These are phyloP conservation scores for Trichosporon sp. DNA, from an alignment of 1,284 basidiomycete genomes.

Conservation along the genomic window DNA sequence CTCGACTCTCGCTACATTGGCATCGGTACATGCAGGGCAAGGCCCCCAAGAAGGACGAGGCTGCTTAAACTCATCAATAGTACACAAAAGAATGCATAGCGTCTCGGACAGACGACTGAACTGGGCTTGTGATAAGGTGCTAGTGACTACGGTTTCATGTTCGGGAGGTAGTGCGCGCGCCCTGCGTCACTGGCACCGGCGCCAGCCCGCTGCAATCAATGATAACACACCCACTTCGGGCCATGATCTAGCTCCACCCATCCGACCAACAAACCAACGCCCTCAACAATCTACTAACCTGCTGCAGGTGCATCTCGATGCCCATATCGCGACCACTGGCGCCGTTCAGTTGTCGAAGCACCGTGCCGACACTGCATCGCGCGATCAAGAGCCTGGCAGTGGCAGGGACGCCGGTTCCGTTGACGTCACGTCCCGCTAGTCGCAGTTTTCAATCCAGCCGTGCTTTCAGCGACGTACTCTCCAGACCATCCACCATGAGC, in stretches of 20 bases:
- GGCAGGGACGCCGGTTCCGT: background rate
- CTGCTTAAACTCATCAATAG: conserved; percentile 8
- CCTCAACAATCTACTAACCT: background rate
- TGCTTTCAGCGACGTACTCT: background rate
- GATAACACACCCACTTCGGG: background rate
- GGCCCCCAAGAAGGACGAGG: conserved; percentile 10
- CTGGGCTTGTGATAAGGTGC: background rate
- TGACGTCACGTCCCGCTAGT: background rate
- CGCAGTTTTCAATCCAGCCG: background rate
- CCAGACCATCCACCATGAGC: background rate
- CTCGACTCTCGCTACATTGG: background rate
- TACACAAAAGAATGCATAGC: conserved; percentile 16
- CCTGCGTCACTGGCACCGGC: background rate
- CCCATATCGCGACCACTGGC: background rate
- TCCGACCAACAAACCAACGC: background rate
- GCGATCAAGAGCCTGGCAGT: background rate
- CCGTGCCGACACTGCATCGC: background rate
- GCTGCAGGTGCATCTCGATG: background rate
- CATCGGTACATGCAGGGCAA: conserved; percentile 16
- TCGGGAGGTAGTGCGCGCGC: background rate
- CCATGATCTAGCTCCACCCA: background rate
- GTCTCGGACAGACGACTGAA: background rate
- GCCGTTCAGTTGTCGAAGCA: background rate
- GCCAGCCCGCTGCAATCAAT: no score
- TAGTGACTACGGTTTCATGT: background rate